Percentiles rank a stretch among this genome's conserved stretches.
Evolutionary conservation across 106 monocot genomes (phyloP).

Genomic region (Dendrobium officinale): DNA sequence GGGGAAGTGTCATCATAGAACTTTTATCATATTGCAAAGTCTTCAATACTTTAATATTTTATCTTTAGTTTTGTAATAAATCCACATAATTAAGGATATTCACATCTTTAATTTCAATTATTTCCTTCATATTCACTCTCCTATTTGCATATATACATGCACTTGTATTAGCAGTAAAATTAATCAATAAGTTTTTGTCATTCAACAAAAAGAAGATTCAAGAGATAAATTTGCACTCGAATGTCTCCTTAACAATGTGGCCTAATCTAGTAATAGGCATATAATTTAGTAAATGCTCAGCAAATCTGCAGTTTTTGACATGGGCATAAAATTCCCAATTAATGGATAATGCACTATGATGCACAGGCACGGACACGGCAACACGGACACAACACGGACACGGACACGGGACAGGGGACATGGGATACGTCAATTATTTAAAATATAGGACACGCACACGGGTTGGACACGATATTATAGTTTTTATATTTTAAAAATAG

Average conservation of each 20-base stretch:
- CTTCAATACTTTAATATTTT: too few relatives aligned
- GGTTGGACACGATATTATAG: too few relatives aligned
- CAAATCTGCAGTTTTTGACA: background rate
- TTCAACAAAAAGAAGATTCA: background rate
- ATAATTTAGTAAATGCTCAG: background rate
- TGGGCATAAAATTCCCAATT: background rate
- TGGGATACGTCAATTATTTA: too few relatives aligned
- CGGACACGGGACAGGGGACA: too few relatives aligned
- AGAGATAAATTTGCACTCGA: background rate
- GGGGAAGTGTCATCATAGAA: too few relatives aligned
- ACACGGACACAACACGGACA: too few relatives aligned
- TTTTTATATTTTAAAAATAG: too few relatives aligned
- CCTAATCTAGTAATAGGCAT: background rate
- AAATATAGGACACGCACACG: too few relatives aligned
- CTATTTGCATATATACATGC: background rate
- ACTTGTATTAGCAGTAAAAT: background rate
- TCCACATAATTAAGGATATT: too few relatives aligned
- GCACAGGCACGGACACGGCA: too few relatives aligned
- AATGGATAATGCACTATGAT: background rate
- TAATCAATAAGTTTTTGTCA: background rate
- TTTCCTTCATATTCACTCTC: background rate
- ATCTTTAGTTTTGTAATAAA: too few relatives aligned
- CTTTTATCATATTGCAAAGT: too few relatives aligned
- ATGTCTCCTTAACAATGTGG: background rate
- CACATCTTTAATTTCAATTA: background rate